Evolutionary conservation across 768 basidiomycete genomes (phyloP).

Genomic region (Mycena filopes): DNA sequence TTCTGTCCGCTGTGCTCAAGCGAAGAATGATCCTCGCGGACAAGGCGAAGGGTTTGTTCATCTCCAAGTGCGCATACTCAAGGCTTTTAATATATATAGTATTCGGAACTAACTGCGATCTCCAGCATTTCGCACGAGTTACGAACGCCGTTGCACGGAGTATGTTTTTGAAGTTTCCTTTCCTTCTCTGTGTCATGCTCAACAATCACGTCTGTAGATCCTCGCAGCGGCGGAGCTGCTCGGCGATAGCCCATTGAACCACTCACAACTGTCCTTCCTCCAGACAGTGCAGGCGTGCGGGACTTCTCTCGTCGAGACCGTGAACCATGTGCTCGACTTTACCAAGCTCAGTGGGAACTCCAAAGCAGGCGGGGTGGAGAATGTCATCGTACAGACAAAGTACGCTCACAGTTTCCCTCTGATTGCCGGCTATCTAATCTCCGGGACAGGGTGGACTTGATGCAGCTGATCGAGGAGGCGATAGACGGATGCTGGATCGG

Average conservation of each 20-base stretch:
- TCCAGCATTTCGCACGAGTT: constrained; percentile 89
- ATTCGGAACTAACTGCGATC: not conserved
- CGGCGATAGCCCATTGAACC: constrained; percentile 82
- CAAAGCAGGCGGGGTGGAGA: constrained; percentile 81
- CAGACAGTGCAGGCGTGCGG: constrained; percentile 96
- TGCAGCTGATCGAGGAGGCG: constrained; percentile 88
- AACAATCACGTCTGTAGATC: constrained; percentile 60
- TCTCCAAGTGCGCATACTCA: constrained; percentile 78
- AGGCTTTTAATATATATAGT: not conserved
- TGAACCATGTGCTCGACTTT: constrained; percentile 96
- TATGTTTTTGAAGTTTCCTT: constrained; percentile 45
- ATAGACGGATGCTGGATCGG: constrained; percentile 97
- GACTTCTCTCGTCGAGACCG: constrained; percentile 94
- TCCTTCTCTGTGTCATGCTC: constrained; percentile 11
- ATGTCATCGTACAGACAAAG: constrained; percentile 76
- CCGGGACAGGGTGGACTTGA: constrained; percentile 69
- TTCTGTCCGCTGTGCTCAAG: constrained; percentile 92
- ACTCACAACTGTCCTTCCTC: constrained; percentile 86
- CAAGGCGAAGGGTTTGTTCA: constrained; percentile 92
- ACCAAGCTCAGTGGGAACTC: constrained; percentile 92
- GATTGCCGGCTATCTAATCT: not conserved
- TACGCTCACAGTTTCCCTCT: constrained; percentile 44
- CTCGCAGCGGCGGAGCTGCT: constrained; percentile 93
- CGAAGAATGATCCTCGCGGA: constrained; percentile 94
- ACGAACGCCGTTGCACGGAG: constrained; percentile 92